Conservation (phyloP, 2,329 filamentous ascomycete genomes). For the Pyricularia grisea region DNA sequence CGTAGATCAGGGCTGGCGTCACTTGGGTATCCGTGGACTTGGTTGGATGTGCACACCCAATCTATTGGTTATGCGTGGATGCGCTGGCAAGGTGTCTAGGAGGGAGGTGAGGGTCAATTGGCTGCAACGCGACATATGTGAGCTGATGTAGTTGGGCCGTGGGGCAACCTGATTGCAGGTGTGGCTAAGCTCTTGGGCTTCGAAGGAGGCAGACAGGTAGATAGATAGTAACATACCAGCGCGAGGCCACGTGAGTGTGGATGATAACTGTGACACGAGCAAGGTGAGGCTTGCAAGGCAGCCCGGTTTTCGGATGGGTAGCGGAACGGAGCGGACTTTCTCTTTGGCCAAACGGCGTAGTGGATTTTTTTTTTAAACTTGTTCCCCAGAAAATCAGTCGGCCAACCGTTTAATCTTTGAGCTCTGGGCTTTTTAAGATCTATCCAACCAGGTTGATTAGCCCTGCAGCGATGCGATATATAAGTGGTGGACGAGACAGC, state of each 20-base stretch:
- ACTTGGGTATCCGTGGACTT: slow-evolving; percentile 33
- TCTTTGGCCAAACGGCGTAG: slow-evolving; percentile 2
- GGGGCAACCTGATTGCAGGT: slow-evolving; percentile 12
- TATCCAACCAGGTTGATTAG: slow-evolving; percentile 27
- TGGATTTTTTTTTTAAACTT: background rate
- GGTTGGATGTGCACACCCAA: slow-evolving; percentile 37
- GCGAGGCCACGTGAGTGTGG: slow-evolving; percentile 34
- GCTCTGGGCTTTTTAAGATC: slow-evolving; percentile 16
- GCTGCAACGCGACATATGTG: slow-evolving; percentile 50
- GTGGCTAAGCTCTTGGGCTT: slow-evolving; percentile 22
- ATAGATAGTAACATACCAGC: slow-evolving; percentile 5
- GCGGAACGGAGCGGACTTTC: slow-evolving; percentile 3
- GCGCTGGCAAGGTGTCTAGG: slow-evolving; percentile 48
- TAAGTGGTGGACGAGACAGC: slow-evolving; percentile 26
- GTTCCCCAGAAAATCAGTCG: slow-evolving; percentile 1
- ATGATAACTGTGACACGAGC: background rate
- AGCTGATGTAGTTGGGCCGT: slow-evolving; percentile 37
- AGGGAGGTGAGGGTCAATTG: slow-evolving; percentile 42
- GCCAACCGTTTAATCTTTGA: background rate
- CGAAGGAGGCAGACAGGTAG: background rate
- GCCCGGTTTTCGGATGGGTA: background rate
- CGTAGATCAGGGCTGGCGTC: slow-evolving; percentile 25
- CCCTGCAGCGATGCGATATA: slow-evolving; percentile 23
- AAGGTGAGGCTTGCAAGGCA: background rate
- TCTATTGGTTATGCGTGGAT: slow-evolving; percentile 51